These are phyloP conservation scores for Fusarium bactridioides DNA, from an alignment of 2,329 filamentous ascomycete species.

Conservation along the genomic window DNA sequence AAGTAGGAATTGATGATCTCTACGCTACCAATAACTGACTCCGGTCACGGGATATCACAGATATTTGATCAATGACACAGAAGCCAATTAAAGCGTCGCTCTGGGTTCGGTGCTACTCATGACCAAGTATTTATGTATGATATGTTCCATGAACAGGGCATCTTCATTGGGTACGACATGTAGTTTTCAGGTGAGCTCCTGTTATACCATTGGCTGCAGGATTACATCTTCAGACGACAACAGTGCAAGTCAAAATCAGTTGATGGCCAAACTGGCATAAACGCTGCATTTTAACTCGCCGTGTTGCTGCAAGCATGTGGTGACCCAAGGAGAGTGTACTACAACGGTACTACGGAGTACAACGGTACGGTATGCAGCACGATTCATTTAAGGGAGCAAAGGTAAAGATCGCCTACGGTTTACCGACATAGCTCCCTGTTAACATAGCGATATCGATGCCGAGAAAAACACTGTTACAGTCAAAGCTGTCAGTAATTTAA, in stretches of 20 bases:
- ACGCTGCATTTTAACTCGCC: neutral
- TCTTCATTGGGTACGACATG: neutral
- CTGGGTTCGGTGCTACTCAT: neutral
- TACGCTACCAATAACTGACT: neutral
- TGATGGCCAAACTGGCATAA: neutral
- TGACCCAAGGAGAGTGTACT: neutral
- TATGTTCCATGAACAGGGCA: neutral
- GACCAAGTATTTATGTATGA: neutral
- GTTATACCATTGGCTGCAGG: neutral
- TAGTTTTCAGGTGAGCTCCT: neutral
- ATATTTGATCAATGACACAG: neutral
- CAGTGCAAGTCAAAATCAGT: neutral
- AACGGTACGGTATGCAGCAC: neutral
- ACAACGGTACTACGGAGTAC: neutral
- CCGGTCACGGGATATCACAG: neutral
- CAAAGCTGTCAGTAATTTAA: slow-evolving; percentile 17
- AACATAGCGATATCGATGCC: slow-evolving; percentile 2
- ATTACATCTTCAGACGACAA: neutral
- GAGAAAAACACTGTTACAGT: slow-evolving; percentile 8
- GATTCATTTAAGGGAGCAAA: neutral
- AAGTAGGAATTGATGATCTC: neutral
- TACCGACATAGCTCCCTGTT: neutral
- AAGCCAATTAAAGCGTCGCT: neutral
- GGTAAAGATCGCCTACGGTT: neutral
- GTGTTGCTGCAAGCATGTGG: neutral